Percentiles rank a stretch among this genome's conserved stretches.
phyloP scores from a whole-genome alignment of 192 early-diverging fungal genomes.

The Ramicandelaber brevisporus region DNA sequence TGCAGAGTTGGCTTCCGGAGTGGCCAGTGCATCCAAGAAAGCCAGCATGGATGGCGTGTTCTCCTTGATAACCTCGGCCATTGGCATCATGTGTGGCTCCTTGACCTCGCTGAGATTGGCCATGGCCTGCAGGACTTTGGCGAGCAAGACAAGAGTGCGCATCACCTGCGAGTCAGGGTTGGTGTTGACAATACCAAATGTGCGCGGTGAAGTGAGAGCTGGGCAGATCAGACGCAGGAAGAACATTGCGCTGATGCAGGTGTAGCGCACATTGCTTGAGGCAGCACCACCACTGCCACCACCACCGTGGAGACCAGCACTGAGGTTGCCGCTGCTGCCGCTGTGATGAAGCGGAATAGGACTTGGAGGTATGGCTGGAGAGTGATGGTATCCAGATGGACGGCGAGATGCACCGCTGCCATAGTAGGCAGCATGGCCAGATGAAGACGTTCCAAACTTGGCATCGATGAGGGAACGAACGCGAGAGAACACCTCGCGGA shows the following conservation, averaged over 20 bases:
- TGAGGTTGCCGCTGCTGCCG: too few relatives aligned
- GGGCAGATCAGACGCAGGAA: conserved; percentile 46
- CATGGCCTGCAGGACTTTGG: conserved; percentile 41
- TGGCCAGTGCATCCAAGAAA: conserved; percentile 30
- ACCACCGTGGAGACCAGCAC: too few relatives aligned
- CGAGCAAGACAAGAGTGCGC: conserved; percentile 38
- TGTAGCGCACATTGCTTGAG: conserved; percentile 14
- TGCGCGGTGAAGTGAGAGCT: conserved; percentile 38
- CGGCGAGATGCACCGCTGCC: background rate
- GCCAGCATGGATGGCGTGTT: conserved; percentile 24
- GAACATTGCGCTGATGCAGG: conserved; percentile 34
- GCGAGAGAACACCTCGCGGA: conserved; percentile 13
- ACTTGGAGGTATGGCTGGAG: too few relatives aligned
- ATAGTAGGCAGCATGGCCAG: conserved; percentile 3
- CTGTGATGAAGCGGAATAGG: too few relatives aligned
- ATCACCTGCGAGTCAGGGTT: conserved; percentile 21
- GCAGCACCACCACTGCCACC: too few relatives aligned
- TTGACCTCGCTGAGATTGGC: conserved; percentile 44
- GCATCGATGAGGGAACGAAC: conserved; percentile 4
- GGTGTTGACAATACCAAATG: conserved; percentile 37
- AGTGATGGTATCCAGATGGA: too few relatives aligned
- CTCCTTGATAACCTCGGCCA: conserved; percentile 32
- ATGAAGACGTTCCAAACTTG: conserved; percentile 1
- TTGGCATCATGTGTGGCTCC: conserved; percentile 38
- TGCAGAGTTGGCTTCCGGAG: background rate